Base-by-base conservation (phyloP, 257 asterid genomes). In the Solanum bukasovii region DNA sequence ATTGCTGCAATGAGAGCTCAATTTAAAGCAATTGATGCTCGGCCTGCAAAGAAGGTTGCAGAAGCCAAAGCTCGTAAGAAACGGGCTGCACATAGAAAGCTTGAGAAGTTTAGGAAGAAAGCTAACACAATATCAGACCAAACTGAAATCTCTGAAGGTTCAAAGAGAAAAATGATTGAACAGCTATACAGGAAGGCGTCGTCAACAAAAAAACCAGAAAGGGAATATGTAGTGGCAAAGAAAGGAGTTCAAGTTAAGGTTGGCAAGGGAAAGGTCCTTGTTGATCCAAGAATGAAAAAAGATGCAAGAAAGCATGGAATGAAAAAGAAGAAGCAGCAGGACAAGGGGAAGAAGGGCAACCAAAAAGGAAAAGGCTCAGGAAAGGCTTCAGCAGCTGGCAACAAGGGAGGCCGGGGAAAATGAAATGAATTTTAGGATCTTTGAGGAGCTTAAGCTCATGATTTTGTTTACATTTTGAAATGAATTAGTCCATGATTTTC, bases 31-130 rank as follows among this genome's bases (percentile, higher is more conserved):
- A 97, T 97, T 20, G 92, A 97, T 89, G 96, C 99, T 84, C 95
- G 99, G 67, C 98, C 99, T 11, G 98, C 98, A 21, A 96, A 97
- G 95, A 97, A 97, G 91, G 99, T 96, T 14, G 99, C 99, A 1
- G 90, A 97, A 88, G 99, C 99, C 61, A 96, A 94, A 86, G 98
- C 98, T 84, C 94, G 99, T 6, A 95, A 96, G 94, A 97, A 95
- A 90, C 92, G 98, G 67, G 98, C 85, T 7, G 92, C 95, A 4
- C 88, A 70, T 8, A 95, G 94, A 84, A 92, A 90, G 85, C 94
- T 94, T 13, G 99, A 96, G 79, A 97, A 97, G 91, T 92, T 93
- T 12, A 88, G 98, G 87, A 96, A 94, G 89, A 97, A 96, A 95
- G 99, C 99, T 2, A 97, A 95, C 90, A 31, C 96, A 9, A 95